A percentile compares a stretch with the other conserved stretches of the same genome.
Conservation (phyloP, 2,329 filamentous ascomycete species). For the Malbranchea cinnamomea region DNA sequence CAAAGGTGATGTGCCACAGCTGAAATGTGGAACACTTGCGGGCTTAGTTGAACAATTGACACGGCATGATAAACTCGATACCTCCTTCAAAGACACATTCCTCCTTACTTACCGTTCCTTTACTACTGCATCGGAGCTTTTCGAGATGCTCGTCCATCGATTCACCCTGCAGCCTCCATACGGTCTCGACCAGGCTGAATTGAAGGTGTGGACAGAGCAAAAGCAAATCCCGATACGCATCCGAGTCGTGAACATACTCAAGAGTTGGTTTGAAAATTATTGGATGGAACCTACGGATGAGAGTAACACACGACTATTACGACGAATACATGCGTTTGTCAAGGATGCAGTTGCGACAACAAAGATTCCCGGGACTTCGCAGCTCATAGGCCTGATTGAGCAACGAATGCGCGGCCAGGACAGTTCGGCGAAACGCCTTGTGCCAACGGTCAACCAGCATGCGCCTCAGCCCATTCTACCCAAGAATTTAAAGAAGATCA, state of each 20-base stretch:
- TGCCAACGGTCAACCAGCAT: constrained; percentile 70
- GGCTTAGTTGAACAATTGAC: constrained; percentile 91
- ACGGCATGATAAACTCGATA: constrained; percentile 86
- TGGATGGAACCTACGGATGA: constrained; percentile 95
- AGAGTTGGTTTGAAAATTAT: constrained; percentile 96
- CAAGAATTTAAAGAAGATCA: constrained; percentile 99
- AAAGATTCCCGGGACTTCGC: constrained; percentile 75
- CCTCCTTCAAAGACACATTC: constrained; percentile 95
- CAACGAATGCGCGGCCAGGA: constrained; percentile 82
- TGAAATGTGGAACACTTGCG: constrained; percentile 79
- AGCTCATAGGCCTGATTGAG: constrained; percentile 74
- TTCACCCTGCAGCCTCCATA: constrained; percentile 88
- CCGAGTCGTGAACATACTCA: constrained; percentile 91
- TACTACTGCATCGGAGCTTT: constrained; percentile 76
- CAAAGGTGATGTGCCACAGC: constrained; percentile 57
- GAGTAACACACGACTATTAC: constrained; percentile 70
- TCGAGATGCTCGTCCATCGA: constrained; percentile 78
- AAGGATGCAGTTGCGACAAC: constrained; percentile 85
- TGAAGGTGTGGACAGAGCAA: constrained; percentile 75
- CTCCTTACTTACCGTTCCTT: constrained; percentile 93
- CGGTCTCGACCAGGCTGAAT: constrained; percentile 59
- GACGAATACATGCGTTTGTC: constrained; percentile 79
- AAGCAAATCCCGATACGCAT: constrained; percentile 96
- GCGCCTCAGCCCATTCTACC: constrained; percentile 82
- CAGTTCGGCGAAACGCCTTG: constrained; percentile 66